phyloP scores from a whole-genome alignment of 164 flowering plant species.

The Protea cynaroides region DNA sequence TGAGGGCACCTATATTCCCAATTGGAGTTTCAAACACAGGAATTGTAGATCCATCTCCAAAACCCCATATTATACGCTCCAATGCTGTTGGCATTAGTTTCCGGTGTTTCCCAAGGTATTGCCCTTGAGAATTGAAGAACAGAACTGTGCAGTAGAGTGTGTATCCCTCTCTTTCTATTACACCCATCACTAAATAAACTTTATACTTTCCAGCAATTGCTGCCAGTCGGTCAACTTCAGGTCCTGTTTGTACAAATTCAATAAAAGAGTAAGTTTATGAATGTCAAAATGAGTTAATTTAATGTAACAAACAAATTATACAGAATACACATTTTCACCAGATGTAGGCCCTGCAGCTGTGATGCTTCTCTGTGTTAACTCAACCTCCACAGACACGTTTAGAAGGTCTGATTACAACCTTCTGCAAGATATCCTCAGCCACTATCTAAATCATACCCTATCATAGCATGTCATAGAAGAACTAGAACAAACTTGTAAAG shows the following conservation, averaged over 20 bases:
- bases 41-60: slow-evolving; percentile 78
- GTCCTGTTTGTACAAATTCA: slow-evolving; percentile 30
- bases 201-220: slow-evolving; percentile 79
- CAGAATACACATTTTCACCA: too few relatives aligned
- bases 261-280: too few relatives aligned
- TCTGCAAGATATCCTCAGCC: too few relatives aligned
- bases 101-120: slow-evolving; percentile 66
- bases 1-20: slow-evolving; percentile 76
- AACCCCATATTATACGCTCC: slow-evolving; percentile 76
- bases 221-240: slow-evolving; percentile 71
- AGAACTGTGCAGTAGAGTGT: slow-evolving; percentile 65
- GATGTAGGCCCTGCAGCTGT: too few relatives aligned
- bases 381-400: too few relatives aligned
- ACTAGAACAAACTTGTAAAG: too few relatives aligned
- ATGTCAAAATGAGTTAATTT: too few relatives aligned
- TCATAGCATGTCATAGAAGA: too few relatives aligned
- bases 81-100: slow-evolving; percentile 74
- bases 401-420: too few relatives aligned
- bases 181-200: slow-evolving; percentile 66
- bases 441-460: too few relatives aligned
- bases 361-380: too few relatives aligned
- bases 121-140: slow-evolving; percentile 69
- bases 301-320: too few relatives aligned
- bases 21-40: slow-evolving; percentile 66
- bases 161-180: slow-evolving; percentile 74